Evolutionary conservation across 2,329 filamentous ascomycete species (phyloP).

Genomic region (Colletotrichum spaethianum): DNA sequence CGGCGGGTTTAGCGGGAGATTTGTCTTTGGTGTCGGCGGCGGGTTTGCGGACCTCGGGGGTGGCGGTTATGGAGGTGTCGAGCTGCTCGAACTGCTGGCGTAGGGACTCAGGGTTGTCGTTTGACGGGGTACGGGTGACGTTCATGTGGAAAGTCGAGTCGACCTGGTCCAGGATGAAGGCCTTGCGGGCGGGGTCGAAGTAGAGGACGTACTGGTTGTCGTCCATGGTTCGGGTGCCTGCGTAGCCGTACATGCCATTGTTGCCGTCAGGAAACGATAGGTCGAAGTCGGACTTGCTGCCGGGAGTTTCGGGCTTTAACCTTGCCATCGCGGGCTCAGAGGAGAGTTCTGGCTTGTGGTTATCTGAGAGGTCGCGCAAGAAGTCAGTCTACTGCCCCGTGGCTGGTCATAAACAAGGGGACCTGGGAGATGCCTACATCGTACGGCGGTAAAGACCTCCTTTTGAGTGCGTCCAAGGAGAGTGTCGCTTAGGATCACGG

Average conservation of each 20-base stretch:
- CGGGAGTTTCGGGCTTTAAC: constrained; percentile 64
- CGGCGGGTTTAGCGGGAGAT: constrained; percentile 39
- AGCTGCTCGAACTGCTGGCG: constrained; percentile 78
- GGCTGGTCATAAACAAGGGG: not conserved
- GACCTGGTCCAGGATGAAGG: constrained; percentile 85
- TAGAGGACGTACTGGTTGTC: constrained; percentile 77
- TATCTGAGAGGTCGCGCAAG: constrained; percentile 61
- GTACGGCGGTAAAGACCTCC: constrained; percentile 72
- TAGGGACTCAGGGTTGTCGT: constrained; percentile 74
- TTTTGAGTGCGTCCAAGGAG: constrained; percentile 69
- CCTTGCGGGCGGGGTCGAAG: constrained; percentile 81
- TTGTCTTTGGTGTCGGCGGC: constrained; percentile 40
- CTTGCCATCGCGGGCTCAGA: constrained; percentile 64
- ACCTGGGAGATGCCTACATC: constrained; percentile 61
- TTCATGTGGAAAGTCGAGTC: constrained; percentile 92
- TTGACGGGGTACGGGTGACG: constrained; percentile 77
- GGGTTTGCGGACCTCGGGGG: constrained; percentile 47
- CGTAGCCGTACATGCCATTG: constrained; percentile 69
- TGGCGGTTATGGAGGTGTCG: constrained; percentile 50
- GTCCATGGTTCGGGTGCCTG: constrained; percentile 70
- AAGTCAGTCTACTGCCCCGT: not conserved
- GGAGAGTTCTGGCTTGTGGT: constrained; percentile 71
- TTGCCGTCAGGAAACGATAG: constrained; percentile 68
- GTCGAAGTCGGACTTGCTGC: constrained; percentile 68
- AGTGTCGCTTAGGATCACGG: constrained; percentile 74